Evolutionary conservation across 208 protist species (phyloP).

Genomic region (Leishmania amazonensis): DNA sequence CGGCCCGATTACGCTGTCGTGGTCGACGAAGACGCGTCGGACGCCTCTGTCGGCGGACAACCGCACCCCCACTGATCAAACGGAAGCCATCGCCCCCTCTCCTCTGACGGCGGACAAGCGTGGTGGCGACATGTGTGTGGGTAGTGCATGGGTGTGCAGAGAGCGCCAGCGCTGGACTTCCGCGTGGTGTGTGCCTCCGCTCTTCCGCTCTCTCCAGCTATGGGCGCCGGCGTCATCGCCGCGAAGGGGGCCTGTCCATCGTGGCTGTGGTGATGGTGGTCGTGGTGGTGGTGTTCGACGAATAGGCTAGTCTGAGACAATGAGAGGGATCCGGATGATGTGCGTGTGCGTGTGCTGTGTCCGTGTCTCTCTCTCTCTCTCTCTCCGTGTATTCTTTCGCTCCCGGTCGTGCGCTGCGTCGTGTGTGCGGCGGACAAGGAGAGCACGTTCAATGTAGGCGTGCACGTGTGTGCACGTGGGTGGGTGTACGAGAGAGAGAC

Average conservation of each 20-base stretch:
- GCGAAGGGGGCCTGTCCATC: background rate
- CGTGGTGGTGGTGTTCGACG: no score
- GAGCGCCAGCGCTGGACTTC: background rate
- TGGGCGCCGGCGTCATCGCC: background rate
- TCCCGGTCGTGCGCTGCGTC: no score
- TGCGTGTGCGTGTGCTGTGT: no score
- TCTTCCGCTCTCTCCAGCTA: background rate
- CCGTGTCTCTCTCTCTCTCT: no score
- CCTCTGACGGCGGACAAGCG: background rate
- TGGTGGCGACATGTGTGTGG: background rate
- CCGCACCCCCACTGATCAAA: background rate
- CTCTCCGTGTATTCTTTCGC: no score
- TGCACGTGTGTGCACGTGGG: background rate
- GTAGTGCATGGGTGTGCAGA: background rate
- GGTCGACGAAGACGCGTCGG: conserved; percentile 12
- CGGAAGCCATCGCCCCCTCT: background rate
- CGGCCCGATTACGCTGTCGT: conserved; percentile 24
- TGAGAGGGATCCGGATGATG: no score
- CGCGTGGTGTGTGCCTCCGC: background rate
- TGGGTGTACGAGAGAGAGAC: background rate
- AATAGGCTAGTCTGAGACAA: no score
- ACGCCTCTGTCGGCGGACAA: background rate
- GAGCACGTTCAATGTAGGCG: background rate
- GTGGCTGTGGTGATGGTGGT: no score
- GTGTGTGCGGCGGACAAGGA: background rate